Conservation (phyloP, 2,329 filamentous ascomycete species). For the Endocalyx cinctus region DNA sequence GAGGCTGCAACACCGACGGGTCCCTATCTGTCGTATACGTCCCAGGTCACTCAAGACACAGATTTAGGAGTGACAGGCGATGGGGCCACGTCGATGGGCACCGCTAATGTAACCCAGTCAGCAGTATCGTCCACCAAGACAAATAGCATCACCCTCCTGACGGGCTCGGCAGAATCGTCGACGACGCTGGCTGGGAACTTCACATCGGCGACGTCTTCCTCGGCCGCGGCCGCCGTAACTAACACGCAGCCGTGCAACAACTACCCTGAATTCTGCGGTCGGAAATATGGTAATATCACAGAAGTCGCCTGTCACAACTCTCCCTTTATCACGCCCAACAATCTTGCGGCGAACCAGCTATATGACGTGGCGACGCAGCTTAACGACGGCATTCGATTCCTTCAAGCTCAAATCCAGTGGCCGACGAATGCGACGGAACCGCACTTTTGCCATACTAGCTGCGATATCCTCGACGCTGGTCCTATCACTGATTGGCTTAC, state of each 20-base stretch:
- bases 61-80: slow-evolving; percentile 19
- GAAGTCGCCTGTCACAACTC: slow-evolving; percentile 77
- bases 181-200: slow-evolving; percentile 38
- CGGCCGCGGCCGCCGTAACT: slow-evolving; percentile 41
- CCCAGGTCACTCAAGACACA: slow-evolving; percentile 36
- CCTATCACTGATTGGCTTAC: slow-evolving; percentile 70
- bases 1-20: slow-evolving; percentile 41
- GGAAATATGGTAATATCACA: slow-evolving; percentile 78
- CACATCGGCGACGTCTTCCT: slow-evolving; percentile 37
- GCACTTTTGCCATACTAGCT: slow-evolving; percentile 82
- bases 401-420: slow-evolving; percentile 61
- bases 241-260: slow-evolving; percentile 81
- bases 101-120: slow-evolving; percentile 27
- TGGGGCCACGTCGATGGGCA: slow-evolving; percentile 22
- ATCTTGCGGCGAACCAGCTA: slow-evolving; percentile 71
- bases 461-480: slow-evolving; percentile 76
- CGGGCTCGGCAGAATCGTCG: slow-evolving; percentile 41
- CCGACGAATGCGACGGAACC: slow-evolving; percentile 44
- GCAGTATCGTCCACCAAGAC: slow-evolving; percentile 16
- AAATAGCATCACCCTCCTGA: slow-evolving; percentile 35
- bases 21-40: slow-evolving; percentile 39
- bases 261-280: slow-evolving; percentile 69
- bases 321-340: slow-evolving; percentile 66
- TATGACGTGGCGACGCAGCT: slow-evolving; percentile 65
- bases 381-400: slow-evolving; percentile 67